Evolutionary conservation across 331 rosid genomes (phyloP).

Genomic region (Erythrophleum ivorense): DNA sequence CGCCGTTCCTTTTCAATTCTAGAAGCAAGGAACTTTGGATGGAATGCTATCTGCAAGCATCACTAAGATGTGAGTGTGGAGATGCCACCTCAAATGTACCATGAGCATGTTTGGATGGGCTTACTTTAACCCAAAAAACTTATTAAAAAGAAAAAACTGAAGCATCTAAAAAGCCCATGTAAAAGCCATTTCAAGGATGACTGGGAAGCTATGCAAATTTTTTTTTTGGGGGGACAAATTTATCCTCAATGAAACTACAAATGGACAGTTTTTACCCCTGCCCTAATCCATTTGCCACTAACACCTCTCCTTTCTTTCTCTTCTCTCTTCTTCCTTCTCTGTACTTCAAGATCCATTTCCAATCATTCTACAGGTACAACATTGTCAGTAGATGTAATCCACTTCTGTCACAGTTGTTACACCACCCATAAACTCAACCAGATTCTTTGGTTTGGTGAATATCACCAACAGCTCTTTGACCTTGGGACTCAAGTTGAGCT

Average conservation of each 20-base stretch:
- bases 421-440: too few species aligned
- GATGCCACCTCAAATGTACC: slow-evolving; percentile 33
- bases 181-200: neutral
- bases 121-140: neutral
- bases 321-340: neutral
- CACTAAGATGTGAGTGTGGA: slow-evolving; percentile 30
- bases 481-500: too few species aligned
- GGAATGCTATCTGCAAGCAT: slow-evolving; percentile 85
- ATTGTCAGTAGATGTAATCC: too few species aligned
- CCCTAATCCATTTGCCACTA: neutral
- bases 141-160: neutral
- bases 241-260: neutral
- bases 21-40: slow-evolving; percentile 95
- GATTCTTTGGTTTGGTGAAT: too few species aligned
- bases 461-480: too few species aligned
- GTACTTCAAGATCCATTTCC: neutral
- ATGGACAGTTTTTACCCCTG: neutral
- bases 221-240: neutral
- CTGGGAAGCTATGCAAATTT: neutral
- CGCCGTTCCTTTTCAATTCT: slow-evolving; percentile 97
- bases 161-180: neutral
- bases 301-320: neutral
- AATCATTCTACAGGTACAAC: too few species aligned
- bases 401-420: too few species aligned
- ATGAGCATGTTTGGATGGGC: neutral